Conservation (phyloP, 2,329 filamentous ascomycete genomes). For the Pleomassaria siparia region DNA sequence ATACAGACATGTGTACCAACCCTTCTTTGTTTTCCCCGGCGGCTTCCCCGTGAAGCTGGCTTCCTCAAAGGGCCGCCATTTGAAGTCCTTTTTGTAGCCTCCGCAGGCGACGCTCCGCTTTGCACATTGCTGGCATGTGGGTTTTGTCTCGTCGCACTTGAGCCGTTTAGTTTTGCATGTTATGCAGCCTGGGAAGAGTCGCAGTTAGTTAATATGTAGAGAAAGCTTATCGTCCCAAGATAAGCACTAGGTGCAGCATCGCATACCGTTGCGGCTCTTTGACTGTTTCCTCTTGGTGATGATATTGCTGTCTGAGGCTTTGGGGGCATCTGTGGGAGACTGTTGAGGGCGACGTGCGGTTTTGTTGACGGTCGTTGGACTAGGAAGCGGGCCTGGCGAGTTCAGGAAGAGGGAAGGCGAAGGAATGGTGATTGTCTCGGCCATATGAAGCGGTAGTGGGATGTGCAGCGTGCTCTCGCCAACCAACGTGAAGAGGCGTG, state of each 20-base stretch:
- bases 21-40: constrained; percentile 49
- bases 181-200: constrained; percentile 60
- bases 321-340: constrained; percentile 24
- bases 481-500: constrained; percentile 17
- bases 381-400: constrained; percentile 25
- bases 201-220: neutral
- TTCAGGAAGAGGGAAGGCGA: constrained; percentile 59
- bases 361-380: constrained; percentile 20
- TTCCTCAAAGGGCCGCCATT: constrained; percentile 72
- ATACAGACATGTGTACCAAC: constrained; percentile 25
- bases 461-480: constrained; percentile 14
- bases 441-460: constrained; percentile 38
- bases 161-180: constrained; percentile 73
- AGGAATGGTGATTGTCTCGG: constrained; percentile 62
- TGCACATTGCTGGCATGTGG: constrained; percentile 66
- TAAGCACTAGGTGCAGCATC: constrained; percentile 10
- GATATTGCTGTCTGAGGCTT: constrained; percentile 36
- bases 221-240: constrained; percentile 16
- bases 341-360: constrained; percentile 29
- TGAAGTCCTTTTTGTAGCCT: constrained; percentile 75
- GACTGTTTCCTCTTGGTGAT: constrained; percentile 68
- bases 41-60: constrained; percentile 55
- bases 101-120: constrained; percentile 67
- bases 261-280: constrained; percentile 72
- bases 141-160: constrained; percentile 74